A percentile compares a stretch with the other conserved stretches of the same genome.
phyloP scores from a whole-genome alignment of 768 basidiomycete genomes.

The Cystobasidium onofrii region DNA sequence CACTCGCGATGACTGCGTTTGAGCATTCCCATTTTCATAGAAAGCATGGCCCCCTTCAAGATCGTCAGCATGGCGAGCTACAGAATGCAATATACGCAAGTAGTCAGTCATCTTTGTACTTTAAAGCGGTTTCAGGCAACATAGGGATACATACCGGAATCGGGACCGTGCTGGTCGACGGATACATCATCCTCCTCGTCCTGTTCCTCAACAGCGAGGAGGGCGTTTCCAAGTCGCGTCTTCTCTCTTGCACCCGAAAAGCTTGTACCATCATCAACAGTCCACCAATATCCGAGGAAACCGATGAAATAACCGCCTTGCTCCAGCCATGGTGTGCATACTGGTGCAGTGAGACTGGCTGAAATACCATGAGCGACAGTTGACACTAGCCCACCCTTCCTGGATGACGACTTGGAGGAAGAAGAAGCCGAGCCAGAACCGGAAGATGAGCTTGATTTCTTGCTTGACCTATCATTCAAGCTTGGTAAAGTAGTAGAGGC shows the following conservation, averaged over 20 bases:
- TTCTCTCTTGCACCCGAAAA: constrained; percentile 7
- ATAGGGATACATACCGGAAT: neutral
- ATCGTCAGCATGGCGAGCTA: neutral
- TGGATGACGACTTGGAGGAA: neutral
- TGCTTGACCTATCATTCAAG: neutral
- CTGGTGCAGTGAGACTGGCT: neutral
- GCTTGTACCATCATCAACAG: constrained; percentile 22
- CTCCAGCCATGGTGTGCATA: constrained; percentile 7
- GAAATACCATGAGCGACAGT: constrained; percentile 9
- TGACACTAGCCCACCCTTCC: neutral
- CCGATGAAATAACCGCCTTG: constrained; percentile 32
- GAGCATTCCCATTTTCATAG: neutral
- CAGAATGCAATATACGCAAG: too few relatives aligned
- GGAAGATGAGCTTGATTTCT: constrained; percentile 13
- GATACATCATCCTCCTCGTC: constrained; percentile 11
- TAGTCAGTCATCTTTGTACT: too few relatives aligned
- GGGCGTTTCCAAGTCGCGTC: constrained; percentile 10
- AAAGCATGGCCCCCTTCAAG: neutral
- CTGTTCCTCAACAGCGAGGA: constrained; percentile 27
- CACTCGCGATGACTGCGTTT: neutral
- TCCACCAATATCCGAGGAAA: constrained; percentile 33
- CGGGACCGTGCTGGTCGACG: neutral
- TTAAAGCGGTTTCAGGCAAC: too few relatives aligned
- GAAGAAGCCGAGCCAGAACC: neutral
- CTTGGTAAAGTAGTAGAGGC: constrained; percentile 5